Evolutionary conservation across 2,329 filamentous ascomycete genomes (phyloP).

Genomic region (Cadophora sp.): DNA sequence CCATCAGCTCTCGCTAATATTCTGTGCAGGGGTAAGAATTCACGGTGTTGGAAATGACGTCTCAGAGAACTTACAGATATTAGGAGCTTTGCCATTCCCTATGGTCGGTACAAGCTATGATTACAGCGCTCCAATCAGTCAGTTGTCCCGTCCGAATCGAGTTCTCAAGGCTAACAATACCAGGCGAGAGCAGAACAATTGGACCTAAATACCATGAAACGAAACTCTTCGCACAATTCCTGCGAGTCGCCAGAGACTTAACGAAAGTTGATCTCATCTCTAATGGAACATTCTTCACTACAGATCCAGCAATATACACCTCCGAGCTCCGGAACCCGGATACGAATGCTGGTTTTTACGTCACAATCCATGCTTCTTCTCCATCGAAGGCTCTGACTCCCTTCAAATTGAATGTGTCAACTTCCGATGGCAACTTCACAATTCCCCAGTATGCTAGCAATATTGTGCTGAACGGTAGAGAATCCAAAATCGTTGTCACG

Average conservation of each 20-base stretch:
- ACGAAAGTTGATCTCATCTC: slow-evolving; percentile 58
- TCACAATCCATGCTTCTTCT: slow-evolving; percentile 61
- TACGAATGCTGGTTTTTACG: slow-evolving; percentile 64
- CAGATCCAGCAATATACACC: slow-evolving; percentile 57
- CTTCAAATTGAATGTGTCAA: slow-evolving; percentile 62
- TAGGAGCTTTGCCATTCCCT: slow-evolving; percentile 60
- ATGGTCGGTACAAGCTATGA: slow-evolving; percentile 67
- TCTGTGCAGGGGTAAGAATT: slow-evolving; percentile 8
- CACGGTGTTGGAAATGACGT: background rate
- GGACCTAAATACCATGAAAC: slow-evolving; percentile 68
- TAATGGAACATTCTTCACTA: slow-evolving; percentile 57
- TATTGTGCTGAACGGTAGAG: slow-evolving; percentile 63
- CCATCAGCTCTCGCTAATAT: background rate
- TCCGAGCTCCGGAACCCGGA: slow-evolving; percentile 65
- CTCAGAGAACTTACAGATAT: background rate
- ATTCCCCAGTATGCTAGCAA: slow-evolving; percentile 57
- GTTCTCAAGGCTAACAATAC: background rate
- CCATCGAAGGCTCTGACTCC: slow-evolving; percentile 56
- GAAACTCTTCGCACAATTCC: slow-evolving; percentile 66
- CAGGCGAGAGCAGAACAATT: slow-evolving; percentile 50
- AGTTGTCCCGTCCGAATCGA: background rate
- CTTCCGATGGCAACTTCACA: slow-evolving; percentile 59
- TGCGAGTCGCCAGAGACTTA: slow-evolving; percentile 61
- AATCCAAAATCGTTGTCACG: slow-evolving; percentile 66
- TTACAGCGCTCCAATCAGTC: slow-evolving; percentile 63